Evolutionary conservation across 345 rosid species (phyloP).

Genomic region (Zanthoxylum bungeanum): DNA sequence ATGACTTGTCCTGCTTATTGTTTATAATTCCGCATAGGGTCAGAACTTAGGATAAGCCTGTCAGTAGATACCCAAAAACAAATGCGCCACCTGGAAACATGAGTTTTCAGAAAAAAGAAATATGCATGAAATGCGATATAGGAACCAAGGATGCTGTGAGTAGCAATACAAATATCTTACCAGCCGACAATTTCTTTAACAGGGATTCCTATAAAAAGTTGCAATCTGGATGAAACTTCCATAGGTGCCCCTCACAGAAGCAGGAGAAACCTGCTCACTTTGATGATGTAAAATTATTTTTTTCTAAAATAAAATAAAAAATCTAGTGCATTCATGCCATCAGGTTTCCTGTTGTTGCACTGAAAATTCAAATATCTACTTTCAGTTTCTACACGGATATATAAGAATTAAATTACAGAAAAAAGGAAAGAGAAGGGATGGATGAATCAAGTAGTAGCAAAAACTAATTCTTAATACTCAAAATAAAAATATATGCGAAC

Average conservation of each 20-base stretch:
- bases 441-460: neutral
- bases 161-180: conserved; percentile 34
- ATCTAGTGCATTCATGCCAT: conserved; percentile 36
- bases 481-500: neutral
- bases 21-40: too few species aligned
- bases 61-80: conserved; percentile 95
- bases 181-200: conserved; percentile 75
- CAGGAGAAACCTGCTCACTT: conserved; percentile 72
- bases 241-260: conserved; percentile 93
- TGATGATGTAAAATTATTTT: conserved; percentile 14
- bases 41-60: too few species aligned
- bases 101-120: neutral
- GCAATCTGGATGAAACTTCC: conserved; percentile 96
- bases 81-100: conserved; percentile 78
- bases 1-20: too few species aligned
- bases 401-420: neutral
- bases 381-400: conserved; percentile 13
- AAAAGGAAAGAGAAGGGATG: neutral
- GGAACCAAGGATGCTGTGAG: neutral
- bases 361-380: conserved; percentile 30
- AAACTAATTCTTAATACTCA: neutral
- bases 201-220: conserved; percentile 80
- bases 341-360: conserved; percentile 63
- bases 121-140: conserved; percentile 2
- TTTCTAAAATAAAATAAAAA: conserved; percentile 2